Evolutionary conservation across 495 filamentous ascomycete genomes (phyloP).

Genomic region (Lophiotrema nucula): DNA sequence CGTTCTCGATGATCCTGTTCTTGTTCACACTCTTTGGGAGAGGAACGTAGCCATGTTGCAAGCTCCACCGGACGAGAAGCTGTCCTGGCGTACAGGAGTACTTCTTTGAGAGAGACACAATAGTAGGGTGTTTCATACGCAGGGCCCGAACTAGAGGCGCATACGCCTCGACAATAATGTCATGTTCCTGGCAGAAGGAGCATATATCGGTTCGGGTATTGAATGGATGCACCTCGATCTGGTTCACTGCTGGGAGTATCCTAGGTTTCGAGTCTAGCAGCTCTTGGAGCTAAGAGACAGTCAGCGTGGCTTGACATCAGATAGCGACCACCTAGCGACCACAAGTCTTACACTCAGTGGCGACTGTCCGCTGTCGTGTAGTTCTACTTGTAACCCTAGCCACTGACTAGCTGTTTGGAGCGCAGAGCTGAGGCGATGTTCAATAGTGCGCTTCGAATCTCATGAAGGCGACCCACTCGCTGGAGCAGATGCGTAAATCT

Average conservation of each 20-base stretch:
- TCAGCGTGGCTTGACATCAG: neutral
- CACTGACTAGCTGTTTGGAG: too few relatives aligned
- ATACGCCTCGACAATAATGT: constrained; percentile 63
- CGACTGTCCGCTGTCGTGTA: neutral
- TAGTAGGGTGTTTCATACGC: constrained; percentile 54
- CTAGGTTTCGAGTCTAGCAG: constrained; percentile 54
- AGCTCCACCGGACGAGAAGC: constrained; percentile 63
- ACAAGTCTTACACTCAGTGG: neutral
- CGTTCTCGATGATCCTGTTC: constrained; percentile 64
- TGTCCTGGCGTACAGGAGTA: constrained; percentile 61
- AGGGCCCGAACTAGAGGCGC: constrained; percentile 60
- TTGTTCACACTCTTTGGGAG: constrained; percentile 70
- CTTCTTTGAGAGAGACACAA: constrained; percentile 54
- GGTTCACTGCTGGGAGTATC: constrained; percentile 60
- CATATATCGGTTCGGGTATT: constrained; percentile 60
- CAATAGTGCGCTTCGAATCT: too few relatives aligned
- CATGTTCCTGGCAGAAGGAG: constrained; percentile 53
- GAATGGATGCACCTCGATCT: constrained; percentile 71
- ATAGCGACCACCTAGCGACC: neutral
- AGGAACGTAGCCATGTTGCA: constrained; percentile 71
- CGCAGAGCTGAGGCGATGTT: too few relatives aligned
- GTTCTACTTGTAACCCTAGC: too few relatives aligned
- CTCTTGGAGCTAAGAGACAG: constrained; percentile 55
- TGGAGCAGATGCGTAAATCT: too few relatives aligned
- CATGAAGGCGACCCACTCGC: too few relatives aligned